Evolutionary conservation across 1,284 basidiomycete genomes (phyloP).

Genomic region (Phylloboletellus chloephorus): DNA sequence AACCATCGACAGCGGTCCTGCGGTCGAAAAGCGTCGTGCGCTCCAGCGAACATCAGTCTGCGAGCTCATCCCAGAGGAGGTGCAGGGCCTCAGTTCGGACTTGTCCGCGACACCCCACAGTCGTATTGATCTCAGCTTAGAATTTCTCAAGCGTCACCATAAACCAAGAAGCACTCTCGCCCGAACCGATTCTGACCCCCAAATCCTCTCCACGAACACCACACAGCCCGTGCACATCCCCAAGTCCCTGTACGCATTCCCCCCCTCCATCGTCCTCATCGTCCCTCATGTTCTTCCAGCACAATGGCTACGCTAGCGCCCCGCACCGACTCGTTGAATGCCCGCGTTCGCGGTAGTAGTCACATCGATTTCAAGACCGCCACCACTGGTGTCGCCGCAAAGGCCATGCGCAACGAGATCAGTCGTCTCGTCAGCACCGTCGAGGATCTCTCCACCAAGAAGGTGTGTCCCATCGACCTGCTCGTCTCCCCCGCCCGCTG

Average conservation of each 20-base stretch:
- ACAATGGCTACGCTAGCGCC: slow-evolving; percentile 58
- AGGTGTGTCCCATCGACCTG: slow-evolving; percentile 47
- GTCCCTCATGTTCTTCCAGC: slow-evolving; percentile 17
- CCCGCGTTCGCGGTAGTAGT: slow-evolving; percentile 60
- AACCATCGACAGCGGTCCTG: slow-evolving; percentile 2
- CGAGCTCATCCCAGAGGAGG: slow-evolving; percentile 33
- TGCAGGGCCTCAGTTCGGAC: slow-evolving; percentile 25
- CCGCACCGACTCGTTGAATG: slow-evolving; percentile 55
- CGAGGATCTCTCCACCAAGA: slow-evolving; percentile 73
- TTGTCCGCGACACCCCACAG: slow-evolving; percentile 30
- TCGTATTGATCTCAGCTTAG: slow-evolving; percentile 33
- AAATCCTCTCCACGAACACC: slow-evolving; percentile 60
- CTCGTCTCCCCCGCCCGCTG: slow-evolving; percentile 5
- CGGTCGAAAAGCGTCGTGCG: slow-evolving; percentile 5
- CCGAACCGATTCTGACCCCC: slow-evolving; percentile 47
- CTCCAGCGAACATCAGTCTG: slow-evolving; percentile 21
- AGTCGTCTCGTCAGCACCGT: slow-evolving; percentile 86
- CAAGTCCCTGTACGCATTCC: slow-evolving; percentile 36
- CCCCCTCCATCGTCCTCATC: slow-evolving; percentile 6
- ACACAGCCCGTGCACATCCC: slow-evolving; percentile 58
- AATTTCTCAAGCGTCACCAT: slow-evolving; percentile 53
- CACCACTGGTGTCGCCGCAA: slow-evolving; percentile 94
- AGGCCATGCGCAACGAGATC: slow-evolving; percentile 98
- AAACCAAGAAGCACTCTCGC: slow-evolving; percentile 42
- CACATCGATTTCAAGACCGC: slow-evolving; percentile 95